Base-by-base conservation (phyloP, 75 land plant genomes). In the Cunninghamia lanceolata region DNA sequence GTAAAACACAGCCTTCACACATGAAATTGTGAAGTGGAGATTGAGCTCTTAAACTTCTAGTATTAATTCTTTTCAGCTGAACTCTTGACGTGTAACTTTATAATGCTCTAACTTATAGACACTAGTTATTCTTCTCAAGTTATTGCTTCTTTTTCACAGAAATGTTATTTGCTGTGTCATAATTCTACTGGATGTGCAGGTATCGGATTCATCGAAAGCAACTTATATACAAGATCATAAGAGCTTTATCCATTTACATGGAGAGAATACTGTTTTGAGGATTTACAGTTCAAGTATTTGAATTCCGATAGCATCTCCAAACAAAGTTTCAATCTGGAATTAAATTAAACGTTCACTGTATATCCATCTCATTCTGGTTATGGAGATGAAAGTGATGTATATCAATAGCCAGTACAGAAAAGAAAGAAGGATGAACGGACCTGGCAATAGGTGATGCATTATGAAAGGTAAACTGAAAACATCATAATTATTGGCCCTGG, bases 191-290 rank as follows among this genome's bases (percentile, higher is more conserved):
- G 13, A 2, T 73, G 84, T 86, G 87, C 92, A 95, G 94, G 85
- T 95, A 95, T 63, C 84, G 96, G 30, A 80, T 94, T 90, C 93
- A 95, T 78, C 81, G 92, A 59, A 95, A 95, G 87, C 75, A 89
- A 83, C 84, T 94, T 73, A 84, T 95, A 19, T 83, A 90, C 70
- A 95, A 95, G 85, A 82, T 94, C 81, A 92, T 92, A 52, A 82
- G 89, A 75, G 91, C 94, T 25, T 84, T 95, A 79, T 94, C 92
- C 15, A 63, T 94, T 32, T 95, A 95, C 88, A 87, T 94, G 86
- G 92, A 92, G 10, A 89, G 91, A 70, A 87, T 94, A 87, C 56
- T 93, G 74, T 94, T 91, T 75, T 94, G 85, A 88, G 25, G 84
- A 85, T 17, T 75, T 25, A 21, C 46, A 54, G 2, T 25, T 38